Evolutionary conservation across 2,329 filamentous ascomycete genomes (phyloP).

Genomic region (Sarocladium kiliense): DNA sequence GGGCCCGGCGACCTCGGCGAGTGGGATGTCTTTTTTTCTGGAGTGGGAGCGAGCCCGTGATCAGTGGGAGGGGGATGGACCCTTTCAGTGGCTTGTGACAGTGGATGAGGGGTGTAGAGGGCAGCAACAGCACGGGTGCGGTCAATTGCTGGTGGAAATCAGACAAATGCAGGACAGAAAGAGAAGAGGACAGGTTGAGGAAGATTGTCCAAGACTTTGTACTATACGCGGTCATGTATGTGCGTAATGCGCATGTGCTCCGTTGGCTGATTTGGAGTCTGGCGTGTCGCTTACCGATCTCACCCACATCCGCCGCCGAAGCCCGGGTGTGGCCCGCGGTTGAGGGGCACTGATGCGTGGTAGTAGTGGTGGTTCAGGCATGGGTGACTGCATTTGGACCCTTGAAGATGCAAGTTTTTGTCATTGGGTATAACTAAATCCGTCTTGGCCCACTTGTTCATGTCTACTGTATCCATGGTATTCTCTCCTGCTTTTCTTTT

Average conservation of each 20-base stretch:
- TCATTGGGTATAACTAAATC: too few species aligned
- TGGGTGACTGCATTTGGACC: not conserved
- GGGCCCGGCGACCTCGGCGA: constrained; percentile 4
- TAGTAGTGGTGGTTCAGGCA: too few species aligned
- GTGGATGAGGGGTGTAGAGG: not conserved
- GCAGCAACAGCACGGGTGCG: not conserved
- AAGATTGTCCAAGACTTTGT: too few species aligned
- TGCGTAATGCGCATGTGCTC: not conserved
- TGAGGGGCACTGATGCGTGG: too few species aligned
- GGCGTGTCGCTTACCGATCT: constrained; percentile 5
- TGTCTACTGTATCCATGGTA: too few species aligned
- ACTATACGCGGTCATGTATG: too few species aligned
- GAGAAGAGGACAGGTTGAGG: not conserved
- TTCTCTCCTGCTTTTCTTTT: too few species aligned
- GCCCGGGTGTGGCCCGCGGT: not conserved
- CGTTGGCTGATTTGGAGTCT: not conserved
- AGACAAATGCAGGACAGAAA: not conserved
- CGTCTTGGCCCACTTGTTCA: too few species aligned
- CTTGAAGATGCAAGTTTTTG: too few species aligned
- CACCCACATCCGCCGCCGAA: constrained; percentile 7
- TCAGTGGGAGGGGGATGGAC: not conserved
- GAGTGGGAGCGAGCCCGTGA: not conserved
- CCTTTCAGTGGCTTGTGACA: constrained; percentile 2
- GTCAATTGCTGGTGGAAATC: not conserved
- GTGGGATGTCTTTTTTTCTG: not conserved